A percentile compares a stretch with the other conserved stretches of the same genome.
phyloP scores from a whole-genome alignment of 2,329 filamentous ascomycete genomes.

The Aspergillus fructus region DNA sequence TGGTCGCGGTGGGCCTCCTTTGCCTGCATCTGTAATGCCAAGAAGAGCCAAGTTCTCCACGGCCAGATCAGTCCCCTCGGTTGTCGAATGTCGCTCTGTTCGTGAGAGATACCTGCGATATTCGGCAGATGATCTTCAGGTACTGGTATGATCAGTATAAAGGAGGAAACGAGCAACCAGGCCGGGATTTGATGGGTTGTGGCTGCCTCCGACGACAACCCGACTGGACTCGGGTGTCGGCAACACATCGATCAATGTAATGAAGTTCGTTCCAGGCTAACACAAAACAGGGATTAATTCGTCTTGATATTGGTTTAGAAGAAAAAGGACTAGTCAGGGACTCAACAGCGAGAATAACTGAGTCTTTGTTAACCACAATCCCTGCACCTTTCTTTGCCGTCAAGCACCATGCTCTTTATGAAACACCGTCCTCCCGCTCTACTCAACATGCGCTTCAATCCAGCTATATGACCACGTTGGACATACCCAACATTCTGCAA shows the following conservation, averaged over 20 bases:
- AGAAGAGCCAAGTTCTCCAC: constrained; percentile 9
- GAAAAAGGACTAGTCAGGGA: neutral
- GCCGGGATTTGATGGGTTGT: neutral
- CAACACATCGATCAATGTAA: neutral
- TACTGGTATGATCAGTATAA: too few species aligned
- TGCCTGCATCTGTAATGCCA: neutral
- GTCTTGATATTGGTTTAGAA: neutral
- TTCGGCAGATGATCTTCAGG: too few species aligned
- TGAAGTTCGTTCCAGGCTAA: neutral
- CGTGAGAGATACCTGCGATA: neutral
- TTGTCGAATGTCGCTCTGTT: neutral
- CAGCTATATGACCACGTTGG: neutral
- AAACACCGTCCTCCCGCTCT: neutral
- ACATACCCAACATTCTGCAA: neutral
- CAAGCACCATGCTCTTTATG: neutral
- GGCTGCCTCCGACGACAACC: neutral
- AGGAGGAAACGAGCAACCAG: neutral
- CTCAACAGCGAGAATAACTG: neutral
- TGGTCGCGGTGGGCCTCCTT: neutral
- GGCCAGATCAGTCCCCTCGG: neutral
- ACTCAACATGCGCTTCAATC: neutral
- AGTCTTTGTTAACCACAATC: neutral
- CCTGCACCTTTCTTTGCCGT: constrained; percentile 1
- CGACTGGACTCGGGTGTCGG: neutral
- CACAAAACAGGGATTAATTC: neutral